These are phyloP conservation scores for Lactifluus subvellereus DNA, from an alignment of 768 basidiomycete genomes.

Conservation along the genomic window DNA sequence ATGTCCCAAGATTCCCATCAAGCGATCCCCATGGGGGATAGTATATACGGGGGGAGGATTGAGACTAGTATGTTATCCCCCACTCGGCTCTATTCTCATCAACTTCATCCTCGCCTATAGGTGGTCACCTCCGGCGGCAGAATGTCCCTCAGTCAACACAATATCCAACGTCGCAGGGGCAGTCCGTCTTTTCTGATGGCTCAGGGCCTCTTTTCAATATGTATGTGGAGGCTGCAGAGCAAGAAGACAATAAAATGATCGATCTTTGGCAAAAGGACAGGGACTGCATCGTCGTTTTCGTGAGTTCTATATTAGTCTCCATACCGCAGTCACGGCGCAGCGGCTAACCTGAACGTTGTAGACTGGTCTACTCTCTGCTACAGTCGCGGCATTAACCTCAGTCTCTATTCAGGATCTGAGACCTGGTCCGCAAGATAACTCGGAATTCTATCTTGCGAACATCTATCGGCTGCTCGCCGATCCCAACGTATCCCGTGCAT, in stretches of 20 bases:
- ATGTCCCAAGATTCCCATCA: neutral
- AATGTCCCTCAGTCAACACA: neutral
- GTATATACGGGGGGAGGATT: neutral
- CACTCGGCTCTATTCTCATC: too few relatives aligned
- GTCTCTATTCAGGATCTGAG: neutral
- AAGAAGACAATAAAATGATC: constrained; percentile 14
- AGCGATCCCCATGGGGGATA: neutral
- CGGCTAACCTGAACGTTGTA: neutral
- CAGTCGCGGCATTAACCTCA: neutral
- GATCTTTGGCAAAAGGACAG: constrained; percentile 18
- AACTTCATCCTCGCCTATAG: too few relatives aligned
- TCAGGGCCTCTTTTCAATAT: constrained; percentile 8
- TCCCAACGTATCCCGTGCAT: neutral
- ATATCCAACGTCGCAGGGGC: neutral
- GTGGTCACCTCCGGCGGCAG: too few relatives aligned
- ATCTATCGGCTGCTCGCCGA: neutral
- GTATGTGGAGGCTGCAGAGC: constrained; percentile 8
- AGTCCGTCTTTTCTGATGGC: neutral
- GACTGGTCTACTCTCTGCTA: constrained; percentile 17
- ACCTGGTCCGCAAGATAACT: neutral
- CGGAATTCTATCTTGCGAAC: constrained; percentile 1
- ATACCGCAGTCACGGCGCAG: too few relatives aligned
- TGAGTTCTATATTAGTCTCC: neutral
- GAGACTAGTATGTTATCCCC: neutral
- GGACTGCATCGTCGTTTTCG: constrained; percentile 22